Evolutionary conservation across 805 yeast genomes (phyloP).

Genomic region (Tetrapisispora phaffii): DNA sequence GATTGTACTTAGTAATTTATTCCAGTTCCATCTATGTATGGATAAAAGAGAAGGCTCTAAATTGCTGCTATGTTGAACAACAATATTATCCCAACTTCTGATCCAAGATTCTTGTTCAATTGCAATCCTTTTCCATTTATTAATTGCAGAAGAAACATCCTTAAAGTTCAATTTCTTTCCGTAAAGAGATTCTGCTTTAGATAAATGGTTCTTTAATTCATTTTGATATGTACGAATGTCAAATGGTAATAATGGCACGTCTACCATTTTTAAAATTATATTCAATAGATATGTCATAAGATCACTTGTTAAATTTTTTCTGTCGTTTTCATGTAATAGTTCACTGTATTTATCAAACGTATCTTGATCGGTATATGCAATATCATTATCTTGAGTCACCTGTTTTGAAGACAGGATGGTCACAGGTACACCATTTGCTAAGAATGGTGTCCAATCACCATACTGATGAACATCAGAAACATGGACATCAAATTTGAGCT

Average conservation of each 20-base stretch:
- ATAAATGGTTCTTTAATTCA: conserved; percentile 34
- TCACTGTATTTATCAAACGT: conserved; percentile 45
- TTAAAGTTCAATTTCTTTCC: conserved; percentile 22
- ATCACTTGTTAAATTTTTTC: conserved; percentile 41
- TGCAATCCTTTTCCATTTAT: conserved; percentile 37
- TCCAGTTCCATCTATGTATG: conserved; percentile 72
- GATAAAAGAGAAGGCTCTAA: conserved; percentile 66
- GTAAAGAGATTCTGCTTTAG: conserved; percentile 33
- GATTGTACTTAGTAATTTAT: conserved; percentile 49
- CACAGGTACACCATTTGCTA: conserved; percentile 44
- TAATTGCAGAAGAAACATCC: conserved; percentile 23
- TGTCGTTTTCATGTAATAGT: conserved; percentile 36
- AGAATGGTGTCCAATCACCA: conserved; percentile 64
- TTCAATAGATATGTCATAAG: conserved; percentile 48
- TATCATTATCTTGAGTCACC: conserved; percentile 35
- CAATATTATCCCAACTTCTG: conserved; percentile 53
- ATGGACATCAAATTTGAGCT: conserved; percentile 10
- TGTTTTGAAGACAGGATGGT: conserved; percentile 19
- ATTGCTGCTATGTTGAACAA: conserved; percentile 40
- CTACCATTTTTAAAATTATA: conserved; percentile 50
- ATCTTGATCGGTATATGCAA: conserved; percentile 58
- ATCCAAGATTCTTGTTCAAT: conserved; percentile 45
- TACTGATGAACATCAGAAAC: conserved; percentile 30
- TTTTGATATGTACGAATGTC: conserved; percentile 41
- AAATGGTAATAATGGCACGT: conserved; percentile 68